phyloP scores from a whole-genome alignment of 805 yeast species.

The Isabelozyma heimii region DNA sequence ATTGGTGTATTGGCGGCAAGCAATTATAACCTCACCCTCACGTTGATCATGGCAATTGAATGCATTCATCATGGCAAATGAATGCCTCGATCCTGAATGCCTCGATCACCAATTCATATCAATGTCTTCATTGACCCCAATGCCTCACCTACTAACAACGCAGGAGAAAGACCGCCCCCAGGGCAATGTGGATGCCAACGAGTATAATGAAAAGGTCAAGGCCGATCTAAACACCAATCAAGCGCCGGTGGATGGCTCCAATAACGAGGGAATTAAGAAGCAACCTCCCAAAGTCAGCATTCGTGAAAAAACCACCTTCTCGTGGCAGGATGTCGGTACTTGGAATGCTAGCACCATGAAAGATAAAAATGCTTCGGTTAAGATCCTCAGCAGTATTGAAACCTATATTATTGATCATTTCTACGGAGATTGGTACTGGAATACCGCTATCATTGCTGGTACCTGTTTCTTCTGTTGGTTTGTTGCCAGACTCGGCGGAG shows the following conservation, averaged over 20 bases:
- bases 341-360: conserved; percentile 23
- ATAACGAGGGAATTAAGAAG: conserved; percentile 1
- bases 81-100: neutral
- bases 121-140: neutral
- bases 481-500: conserved; percentile 60
- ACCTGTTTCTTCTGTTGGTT: conserved; percentile 73
- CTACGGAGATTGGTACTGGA: conserved; percentile 71
- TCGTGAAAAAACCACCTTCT: conserved; percentile 30
- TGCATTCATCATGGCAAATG: no score
- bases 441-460: conserved; percentile 60
- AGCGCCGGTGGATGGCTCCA: conserved; percentile 15
- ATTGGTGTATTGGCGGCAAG: no score
- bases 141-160: neutral
- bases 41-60: neutral
- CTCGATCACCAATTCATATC: neutral
- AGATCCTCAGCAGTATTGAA: conserved; percentile 40
- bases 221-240: conserved; percentile 6
- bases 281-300: conserved; percentile 15
- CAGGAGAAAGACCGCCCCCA: neutral
- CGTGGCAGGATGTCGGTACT: conserved; percentile 40
- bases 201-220: conserved; percentile 12
- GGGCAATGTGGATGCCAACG: conserved; percentile 10
- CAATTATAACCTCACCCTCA: no score
- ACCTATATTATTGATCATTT: conserved; percentile 66
- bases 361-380: conserved; percentile 25